phyloP scores from a whole-genome alignment of 345 rosid genomes.

The Rhizophora apiculata region DNA sequence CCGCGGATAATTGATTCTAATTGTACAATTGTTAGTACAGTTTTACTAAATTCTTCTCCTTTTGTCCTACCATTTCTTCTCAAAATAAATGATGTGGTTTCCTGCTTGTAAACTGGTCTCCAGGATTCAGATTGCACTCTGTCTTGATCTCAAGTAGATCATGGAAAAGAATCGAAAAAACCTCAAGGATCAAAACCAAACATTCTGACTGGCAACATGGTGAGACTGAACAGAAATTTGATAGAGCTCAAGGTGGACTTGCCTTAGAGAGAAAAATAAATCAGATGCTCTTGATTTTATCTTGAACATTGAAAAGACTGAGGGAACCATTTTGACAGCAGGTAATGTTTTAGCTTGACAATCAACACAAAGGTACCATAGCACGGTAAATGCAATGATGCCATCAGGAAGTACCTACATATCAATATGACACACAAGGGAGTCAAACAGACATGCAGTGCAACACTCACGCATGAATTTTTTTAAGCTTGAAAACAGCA shows the following conservation, averaged over 20 bases:
- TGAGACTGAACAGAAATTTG: background rate
- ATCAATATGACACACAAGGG: background rate
- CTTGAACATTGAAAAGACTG: conserved; percentile 25
- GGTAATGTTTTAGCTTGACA: conserved; percentile 33
- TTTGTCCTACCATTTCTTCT: background rate
- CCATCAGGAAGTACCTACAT: conserved; percentile 54
- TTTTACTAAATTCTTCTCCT: background rate
- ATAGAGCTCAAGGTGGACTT: background rate
- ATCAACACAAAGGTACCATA: conserved; percentile 44
- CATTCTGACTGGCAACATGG: background rate
- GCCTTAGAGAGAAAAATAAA: background rate
- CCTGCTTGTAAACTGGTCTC: background rate
- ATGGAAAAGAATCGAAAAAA: background rate
- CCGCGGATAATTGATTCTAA: background rate
- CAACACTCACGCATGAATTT: background rate
- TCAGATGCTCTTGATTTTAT: background rate
- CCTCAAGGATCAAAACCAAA: background rate
- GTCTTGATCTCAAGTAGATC: background rate
- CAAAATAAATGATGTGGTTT: background rate
- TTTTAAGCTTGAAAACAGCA: background rate
- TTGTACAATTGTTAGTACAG: background rate
- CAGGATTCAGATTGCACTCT: no score
- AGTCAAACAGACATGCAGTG: background rate
- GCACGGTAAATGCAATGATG: conserved; percentile 56
- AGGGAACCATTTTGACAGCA: conserved; percentile 50